These are phyloP conservation scores for Saxispiralis lemnorum DNA, from an alignment of 495 filamentous ascomycete genomes.

Conservation along the genomic window DNA sequence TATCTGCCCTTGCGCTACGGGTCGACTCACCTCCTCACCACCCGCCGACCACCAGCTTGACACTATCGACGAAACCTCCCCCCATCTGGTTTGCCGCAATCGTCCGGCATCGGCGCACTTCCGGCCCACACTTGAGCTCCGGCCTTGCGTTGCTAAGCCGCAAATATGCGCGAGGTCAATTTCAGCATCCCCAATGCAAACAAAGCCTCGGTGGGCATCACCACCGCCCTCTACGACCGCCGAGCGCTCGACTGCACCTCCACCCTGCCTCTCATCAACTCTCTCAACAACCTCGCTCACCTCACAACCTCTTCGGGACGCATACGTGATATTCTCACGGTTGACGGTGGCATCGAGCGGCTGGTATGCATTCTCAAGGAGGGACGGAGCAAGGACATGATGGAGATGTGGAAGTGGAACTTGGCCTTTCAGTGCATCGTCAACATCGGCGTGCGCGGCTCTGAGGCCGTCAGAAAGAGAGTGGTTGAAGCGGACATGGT, in stretches of 20 bases:
- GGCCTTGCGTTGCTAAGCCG: neutral
- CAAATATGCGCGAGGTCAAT: slow-evolving; percentile 89
- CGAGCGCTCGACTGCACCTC: slow-evolving; percentile 96
- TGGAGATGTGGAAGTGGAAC: slow-evolving; percentile 99
- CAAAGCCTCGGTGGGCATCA: slow-evolving; percentile 98
- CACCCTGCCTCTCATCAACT: slow-evolving; percentile 91
- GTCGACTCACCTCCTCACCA: too few species aligned
- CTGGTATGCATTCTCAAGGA: slow-evolving; percentile 95
- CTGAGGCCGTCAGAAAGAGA: slow-evolving; percentile 77
- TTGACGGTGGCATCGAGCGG: slow-evolving; percentile 93
- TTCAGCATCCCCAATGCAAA: slow-evolving; percentile 99
- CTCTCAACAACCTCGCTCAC: slow-evolving; percentile 92
- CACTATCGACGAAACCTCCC: too few species aligned
- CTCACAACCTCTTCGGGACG: slow-evolving; percentile 96
- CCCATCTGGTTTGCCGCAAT: too few species aligned
- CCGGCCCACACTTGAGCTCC: too few species aligned
- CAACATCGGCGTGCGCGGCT: slow-evolving; percentile 92
- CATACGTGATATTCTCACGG: slow-evolving; percentile 90
- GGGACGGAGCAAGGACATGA: slow-evolving; percentile 87
- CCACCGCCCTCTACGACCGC: slow-evolving; percentile 92
- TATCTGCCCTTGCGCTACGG: too few species aligned
- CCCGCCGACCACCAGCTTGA: too few species aligned
- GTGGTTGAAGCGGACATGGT: slow-evolving; percentile 99
- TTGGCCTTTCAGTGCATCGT: slow-evolving; percentile 96
- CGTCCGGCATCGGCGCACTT: too few species aligned